Base-by-base conservation (phyloP, 2,329 filamentous ascomycete genomes). In the Pyricularia sp. region DNA sequence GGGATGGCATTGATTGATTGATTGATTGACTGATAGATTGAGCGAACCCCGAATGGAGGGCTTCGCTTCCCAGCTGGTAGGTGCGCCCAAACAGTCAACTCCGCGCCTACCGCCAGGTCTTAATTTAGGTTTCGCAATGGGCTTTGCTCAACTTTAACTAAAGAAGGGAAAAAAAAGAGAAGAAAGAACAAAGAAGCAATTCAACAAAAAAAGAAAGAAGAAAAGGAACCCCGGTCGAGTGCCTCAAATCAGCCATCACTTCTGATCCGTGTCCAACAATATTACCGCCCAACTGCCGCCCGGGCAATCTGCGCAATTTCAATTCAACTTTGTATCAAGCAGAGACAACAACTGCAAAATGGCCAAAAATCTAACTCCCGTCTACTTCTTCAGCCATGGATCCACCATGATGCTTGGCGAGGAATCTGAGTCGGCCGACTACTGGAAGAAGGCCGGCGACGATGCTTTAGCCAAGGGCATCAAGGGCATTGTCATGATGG, bases 401-500 rank as follows among this genome's bases (percentile, higher is more conserved):
- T 89, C 87, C 17, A 90, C 88, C 58, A 90, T 90, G 87, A 91
- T 90, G 88, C 78, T 90, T 17, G 88, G 88, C 50, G 88, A 90
- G 74, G 84, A 89, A 72, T 86, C 84, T 17, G 76, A 79, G 2
- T 88, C 87, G 0, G 87, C 87, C 12, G 81, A 82, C 25, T 90
- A 90, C 77, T 90, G 88, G 89, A 88, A 89, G 75, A 81, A 84
- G 71, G 86, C 84, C 72, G 88, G 89, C 65, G 86, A 90, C 71
- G 85, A 86, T 70, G 88, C 88, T 2, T 81, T 89, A 6, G 82
- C 81, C 6, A 78, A 86, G 70, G 82, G 82, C 17, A 82, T 90
- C 76, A 86, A 89, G 76, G 85, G 87, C 58, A 79, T 90, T 2
- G 79, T 91, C 42, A 89, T 90, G 75, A 90, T 90, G 88, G 85